Evolutionary conservation across 495 filamentous ascomycete genomes (phyloP), one percentile per base, ranked within the genome.

Genomic region (Aeminium ludgeri): DNA sequence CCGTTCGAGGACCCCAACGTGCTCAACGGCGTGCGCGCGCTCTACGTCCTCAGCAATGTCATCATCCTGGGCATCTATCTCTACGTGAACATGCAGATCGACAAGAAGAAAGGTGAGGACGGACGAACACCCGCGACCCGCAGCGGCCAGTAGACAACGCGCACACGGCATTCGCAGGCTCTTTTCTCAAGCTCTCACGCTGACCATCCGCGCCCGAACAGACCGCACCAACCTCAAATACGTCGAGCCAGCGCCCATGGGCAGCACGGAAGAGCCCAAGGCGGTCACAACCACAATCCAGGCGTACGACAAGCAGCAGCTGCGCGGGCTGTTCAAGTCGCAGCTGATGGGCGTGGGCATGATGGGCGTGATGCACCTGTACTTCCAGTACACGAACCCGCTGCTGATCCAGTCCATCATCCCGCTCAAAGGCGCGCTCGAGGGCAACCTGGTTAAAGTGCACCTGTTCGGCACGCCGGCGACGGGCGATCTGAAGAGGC

Each of bases 321-420:
- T 95, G 55, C 78, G 78, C 65, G 69, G 69, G 50, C 66, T 82
- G 50, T 79, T 80, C 65, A 86, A 85, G 66, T 69, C 76, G 49
- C 86, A 94, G 60, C 64, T 92, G 48, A 94, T 92, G 80, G 89
- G 89, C 37, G 68, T 97, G 36, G 84, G 73, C 54, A 96, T 97
- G 89, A 96, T 96, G 89, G 73, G 63, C 46, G 77, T 94, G 56
- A 96, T 97, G 89, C 89, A 95, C 67, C 46, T 95, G 50, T 96
- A 96, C 76, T 77, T 97, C 68, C 82, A 93, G 64, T 96, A 94
- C 79, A 94, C 86, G 66, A 97, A 95, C 75, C 89, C 89, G 27
- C 81, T 97, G 29, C 65, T 96, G 56, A 91, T 97, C 70, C 89
- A 97, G 73, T 86, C 79, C 56, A 92, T 97, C 70, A 87, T 97